Evolutionary conservation across 1,284 basidiomycete genomes (phyloP), one percentile per base, ranked within the genome.

Genomic region (Chiua sp.): DNA sequence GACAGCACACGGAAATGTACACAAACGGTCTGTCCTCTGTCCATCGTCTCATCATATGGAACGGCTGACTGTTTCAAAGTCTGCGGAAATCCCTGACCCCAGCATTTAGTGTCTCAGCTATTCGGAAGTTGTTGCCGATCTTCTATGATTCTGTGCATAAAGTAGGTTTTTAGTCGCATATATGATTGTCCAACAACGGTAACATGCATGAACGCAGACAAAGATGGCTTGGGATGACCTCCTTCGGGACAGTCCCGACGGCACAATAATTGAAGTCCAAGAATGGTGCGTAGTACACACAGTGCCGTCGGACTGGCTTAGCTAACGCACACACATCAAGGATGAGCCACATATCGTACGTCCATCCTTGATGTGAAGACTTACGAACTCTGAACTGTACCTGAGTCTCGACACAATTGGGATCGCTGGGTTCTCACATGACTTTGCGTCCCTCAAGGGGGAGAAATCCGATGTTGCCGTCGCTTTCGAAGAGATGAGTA

Each of bases 371-470:
- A 37, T 49, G 3, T 63, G 26, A 20, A 13, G 16, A 30, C 8
- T 7, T 13, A 16, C 16, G n/a, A 20, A 11, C 22, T 49, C 51
- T 59, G 32, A 57, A 35, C 16, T 15, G 3, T 42, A 7, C 32
- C 26, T 16, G 47, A 85, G 84, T 12, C 77, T 87, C 7, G 84
- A 88, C 68, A 81, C 78, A 3, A 79, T 86, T 52, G 85, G 85
- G 10, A 84, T 87, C 46, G 82, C 84, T 3, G 84, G 85, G 1
- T 87, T 87, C 63, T 81, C 81, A 0, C 82, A 87, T 64, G 80
- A 87, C 66, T 88, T 88, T 62, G 79, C 77, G 8, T 75, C 82
- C 7, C 75, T 87, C 18, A 75, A 80, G n/a, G 85, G 85, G 8
- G 73, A 82, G 61, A 64, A 71, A 28, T 77, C 82, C 0, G 59